Base-by-base conservation (phyloP, 805 yeast species). In the Hanseniaspora singularis region DNA sequence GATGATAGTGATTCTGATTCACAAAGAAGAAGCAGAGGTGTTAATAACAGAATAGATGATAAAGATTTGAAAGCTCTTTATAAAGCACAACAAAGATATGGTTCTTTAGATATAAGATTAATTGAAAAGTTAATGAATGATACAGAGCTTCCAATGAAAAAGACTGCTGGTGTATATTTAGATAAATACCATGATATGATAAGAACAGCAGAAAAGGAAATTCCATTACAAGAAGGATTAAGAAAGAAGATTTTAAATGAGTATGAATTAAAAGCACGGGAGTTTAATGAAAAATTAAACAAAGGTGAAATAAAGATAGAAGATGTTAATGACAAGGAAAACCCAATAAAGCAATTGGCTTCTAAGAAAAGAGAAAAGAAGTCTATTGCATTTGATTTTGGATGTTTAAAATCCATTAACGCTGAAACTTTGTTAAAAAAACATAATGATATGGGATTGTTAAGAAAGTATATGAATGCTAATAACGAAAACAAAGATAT, bases 51-150 rank as follows among this genome's bases (percentile, higher is more conserved):
- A 39, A 69, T 92, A 52, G 78, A 83, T 2, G 98, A 92, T 55
- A 76, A 81, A 55, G 97, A 92, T 58, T 71, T 88, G 40, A 75
- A 98, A 56, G 81, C 82, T 18, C 71, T 92, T 16, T 92, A 89
- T 65, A 74, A 85, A 55, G 79, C 94, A 2, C 77, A 89, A 42
- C 67, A 89, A 56, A 74, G 83, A 52, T 73, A 75, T 53, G 99
- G 99, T 51, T 87, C 86, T 56, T 67, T 92, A 49, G 46, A 47
- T 16, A 61, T 75, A 5, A 74, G 74, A 23, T 74, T 74, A 58
- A 82, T 95, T 81, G 94, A 86, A 51, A 84, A 79, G 52, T 70
- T 92, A 43, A 83, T 86, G 50, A 85, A 81, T 47, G 97, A 92
- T 57, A 96, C 96, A 20, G 79, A 88, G 23, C 67, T 92, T 42